phyloP scores from a whole-genome alignment of 2,329 filamentous ascomycete species.

The Venturia effusa region DNA sequence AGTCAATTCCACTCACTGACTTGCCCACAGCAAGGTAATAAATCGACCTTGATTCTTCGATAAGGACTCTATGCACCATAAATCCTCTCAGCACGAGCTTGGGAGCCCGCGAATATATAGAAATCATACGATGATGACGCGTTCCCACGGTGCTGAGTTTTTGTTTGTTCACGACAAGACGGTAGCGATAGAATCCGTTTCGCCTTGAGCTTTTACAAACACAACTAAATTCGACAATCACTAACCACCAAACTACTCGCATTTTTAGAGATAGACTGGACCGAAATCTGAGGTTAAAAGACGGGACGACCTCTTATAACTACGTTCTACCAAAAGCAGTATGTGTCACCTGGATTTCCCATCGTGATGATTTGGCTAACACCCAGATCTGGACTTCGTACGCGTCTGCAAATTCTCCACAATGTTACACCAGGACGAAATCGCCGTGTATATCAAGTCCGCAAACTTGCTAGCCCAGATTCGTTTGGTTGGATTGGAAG shows the following conservation, averaged over 20 bases:
- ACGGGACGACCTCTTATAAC: background rate
- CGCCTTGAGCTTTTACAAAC: background rate
- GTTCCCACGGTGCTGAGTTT: background rate
- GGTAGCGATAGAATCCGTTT: background rate
- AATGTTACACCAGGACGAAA: background rate
- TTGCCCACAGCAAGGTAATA: too few species aligned
- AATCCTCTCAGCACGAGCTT: background rate
- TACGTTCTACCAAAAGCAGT: background rate
- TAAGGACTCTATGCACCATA: background rate
- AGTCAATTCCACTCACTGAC: too few species aligned
- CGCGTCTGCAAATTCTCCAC: background rate
- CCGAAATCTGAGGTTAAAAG: background rate
- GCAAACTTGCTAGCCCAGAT: background rate
- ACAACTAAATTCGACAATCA: background rate
- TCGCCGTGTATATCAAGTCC: background rate
- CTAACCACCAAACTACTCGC: background rate
- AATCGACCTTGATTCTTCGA: background rate
- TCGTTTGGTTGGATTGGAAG: background rate
- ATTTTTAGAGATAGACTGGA: too few species aligned
- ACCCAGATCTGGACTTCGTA: background rate
- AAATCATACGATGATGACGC: background rate
- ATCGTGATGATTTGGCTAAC: background rate
- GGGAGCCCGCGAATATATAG: background rate
- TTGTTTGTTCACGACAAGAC: background rate
- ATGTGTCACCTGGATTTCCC: background rate